Evolutionary conservation across 257 asterid genomes (phyloP).

Genomic region (Lycium ferocissimum): DNA sequence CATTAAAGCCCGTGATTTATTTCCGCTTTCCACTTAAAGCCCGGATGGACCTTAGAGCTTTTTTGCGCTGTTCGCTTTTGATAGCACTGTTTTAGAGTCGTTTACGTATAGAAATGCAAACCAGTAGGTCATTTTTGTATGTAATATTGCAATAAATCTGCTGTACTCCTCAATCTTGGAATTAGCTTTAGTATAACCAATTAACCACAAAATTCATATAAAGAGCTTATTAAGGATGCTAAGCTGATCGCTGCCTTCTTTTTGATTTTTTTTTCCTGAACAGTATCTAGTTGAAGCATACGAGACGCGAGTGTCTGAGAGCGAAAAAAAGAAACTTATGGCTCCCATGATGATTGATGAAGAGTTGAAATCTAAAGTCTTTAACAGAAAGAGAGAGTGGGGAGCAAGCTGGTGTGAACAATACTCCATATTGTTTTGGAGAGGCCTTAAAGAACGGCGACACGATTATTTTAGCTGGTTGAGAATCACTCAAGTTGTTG

Average conservation of each 20-base stretch:
- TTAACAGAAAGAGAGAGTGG: slow-evolving; percentile 72
- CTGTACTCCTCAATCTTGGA: no score
- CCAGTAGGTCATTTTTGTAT: no score
- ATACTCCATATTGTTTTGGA: slow-evolving; percentile 68
- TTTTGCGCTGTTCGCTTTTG: no score
- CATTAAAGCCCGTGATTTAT: no score
- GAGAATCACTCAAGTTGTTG: slow-evolving; percentile 86
- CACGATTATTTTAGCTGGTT: slow-evolving; percentile 94
- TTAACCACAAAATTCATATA: no score
- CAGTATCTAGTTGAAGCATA: slow-evolving; percentile 92
- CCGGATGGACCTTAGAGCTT: no score
- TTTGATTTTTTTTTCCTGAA: slow-evolving; percentile 15
- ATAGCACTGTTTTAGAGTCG: no score
- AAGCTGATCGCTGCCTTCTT: neutral
- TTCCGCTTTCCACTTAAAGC: no score
- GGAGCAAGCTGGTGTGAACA: slow-evolving; percentile 95
- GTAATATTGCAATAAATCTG: no score
- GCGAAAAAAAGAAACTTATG: slow-evolving; percentile 63
- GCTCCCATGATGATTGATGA: slow-evolving; percentile 60
- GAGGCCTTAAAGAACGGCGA: slow-evolving; percentile 88
- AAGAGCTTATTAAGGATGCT: no score
- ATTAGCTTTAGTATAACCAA: no score
- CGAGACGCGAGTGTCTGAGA: slow-evolving; percentile 75
- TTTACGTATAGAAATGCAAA: no score
- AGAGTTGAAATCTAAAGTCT: slow-evolving; percentile 55